Percentiles rank a stretch among this genome's conserved stretches.
phyloP scores from a whole-genome alignment of 768 basidiomycete genomes.

The Multifurca ochricompacta region DNA sequence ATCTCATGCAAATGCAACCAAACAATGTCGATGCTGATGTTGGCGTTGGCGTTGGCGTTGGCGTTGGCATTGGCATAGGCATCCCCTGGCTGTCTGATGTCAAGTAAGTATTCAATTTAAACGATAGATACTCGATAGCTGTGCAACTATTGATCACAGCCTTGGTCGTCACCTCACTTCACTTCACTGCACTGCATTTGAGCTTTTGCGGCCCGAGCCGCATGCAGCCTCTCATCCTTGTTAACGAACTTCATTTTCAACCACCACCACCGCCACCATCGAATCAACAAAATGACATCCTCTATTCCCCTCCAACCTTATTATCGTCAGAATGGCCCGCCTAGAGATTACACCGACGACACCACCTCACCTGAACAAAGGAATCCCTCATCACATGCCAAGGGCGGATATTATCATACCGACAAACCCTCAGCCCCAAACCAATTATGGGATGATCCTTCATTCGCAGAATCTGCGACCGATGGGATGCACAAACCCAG shows the following conservation, averaged over 20 bases:
- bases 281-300: conserved; percentile 36
- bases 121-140: no score
- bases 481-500: conserved; percentile 1
- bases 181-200: conserved; percentile 8
- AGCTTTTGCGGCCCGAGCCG: background rate
- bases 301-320: background rate
- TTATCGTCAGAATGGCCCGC: background rate
- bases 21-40: no score
- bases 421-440: background rate
- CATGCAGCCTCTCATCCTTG: background rate
- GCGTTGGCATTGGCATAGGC: no score
- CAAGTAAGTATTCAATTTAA: no score
- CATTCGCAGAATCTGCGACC: background rate
- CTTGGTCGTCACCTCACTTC: no score
- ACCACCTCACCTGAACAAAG: background rate
- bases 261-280: conserved; percentile 19
- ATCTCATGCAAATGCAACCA: no score
- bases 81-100: no score
- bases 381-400: conserved; percentile 11
- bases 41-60: no score
- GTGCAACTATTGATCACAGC: background rate
- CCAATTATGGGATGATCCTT: background rate
- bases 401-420: conserved; percentile 7
- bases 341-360: background rate
- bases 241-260: conserved; percentile 4